These are phyloP conservation scores for Serendipita sp. DNA, from an alignment of 768 basidiomycete species.

Conservation along the genomic window DNA sequence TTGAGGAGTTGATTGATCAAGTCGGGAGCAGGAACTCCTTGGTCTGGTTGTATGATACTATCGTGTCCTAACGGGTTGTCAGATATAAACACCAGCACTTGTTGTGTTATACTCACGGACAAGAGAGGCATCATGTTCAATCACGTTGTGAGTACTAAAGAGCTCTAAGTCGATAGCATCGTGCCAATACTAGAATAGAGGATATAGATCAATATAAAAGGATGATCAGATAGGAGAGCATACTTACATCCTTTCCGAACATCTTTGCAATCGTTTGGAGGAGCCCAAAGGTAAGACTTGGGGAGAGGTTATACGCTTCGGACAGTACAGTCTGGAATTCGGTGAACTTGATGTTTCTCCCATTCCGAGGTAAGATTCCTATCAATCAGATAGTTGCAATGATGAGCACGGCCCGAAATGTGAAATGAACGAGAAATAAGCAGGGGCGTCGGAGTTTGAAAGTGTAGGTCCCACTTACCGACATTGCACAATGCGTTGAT, in stretches of 20 bases:
- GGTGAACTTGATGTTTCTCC: conserved; percentile 50
- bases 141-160: conserved; percentile 9
- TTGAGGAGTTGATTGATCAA: conserved; percentile 25
- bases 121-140: conserved; percentile 16
- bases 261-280: background rate
- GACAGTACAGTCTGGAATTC: conserved; percentile 20
- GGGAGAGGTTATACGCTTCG: conserved; percentile 11
- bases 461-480: background rate
- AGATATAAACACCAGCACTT: background rate
- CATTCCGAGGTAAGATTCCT: conserved; percentile 41
- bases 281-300: conserved; percentile 8
- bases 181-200: background rate
- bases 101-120: conserved; percentile 8
- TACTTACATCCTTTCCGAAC: conserved; percentile 8
- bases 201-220: background rate
- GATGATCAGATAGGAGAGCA: too few species aligned
- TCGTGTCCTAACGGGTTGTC: conserved; percentile 35
- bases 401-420: too few species aligned
- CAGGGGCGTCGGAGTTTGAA: too few species aligned
- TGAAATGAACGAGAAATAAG: too few species aligned
- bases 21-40: conserved; percentile 33
- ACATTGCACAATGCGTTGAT: background rate
- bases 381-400: background rate
- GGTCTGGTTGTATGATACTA: conserved; percentile 29
- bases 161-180: background rate